phyloP scores from a whole-genome alignment of 495 filamentous ascomycete species.

The Halenospora varia region DNA sequence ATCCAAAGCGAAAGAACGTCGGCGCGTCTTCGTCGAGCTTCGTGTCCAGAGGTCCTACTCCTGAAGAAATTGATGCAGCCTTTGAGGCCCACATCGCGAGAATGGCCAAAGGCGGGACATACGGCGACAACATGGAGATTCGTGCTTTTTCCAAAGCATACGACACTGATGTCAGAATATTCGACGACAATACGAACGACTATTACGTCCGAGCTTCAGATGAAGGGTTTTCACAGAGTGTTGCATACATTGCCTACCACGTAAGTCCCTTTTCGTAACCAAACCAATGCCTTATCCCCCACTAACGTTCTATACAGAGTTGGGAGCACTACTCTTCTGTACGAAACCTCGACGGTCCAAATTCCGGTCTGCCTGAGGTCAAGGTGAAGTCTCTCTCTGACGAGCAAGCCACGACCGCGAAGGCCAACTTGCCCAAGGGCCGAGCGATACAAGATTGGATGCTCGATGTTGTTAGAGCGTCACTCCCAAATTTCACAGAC shows the following conservation, averaged over 20 bases:
- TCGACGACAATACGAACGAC: conserved; percentile 37
- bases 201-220: conserved; percentile 42
- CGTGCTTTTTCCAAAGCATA: conserved; percentile 62
- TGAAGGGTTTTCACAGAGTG: conserved; percentile 32
- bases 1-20: conserved; percentile 57
- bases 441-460: conserved; percentile 53
- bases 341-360: conserved; percentile 55
- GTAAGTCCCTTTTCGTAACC: conserved; percentile 54
- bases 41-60: conserved; percentile 34
- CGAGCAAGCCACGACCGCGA: conserved; percentile 20
- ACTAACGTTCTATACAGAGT: conserved; percentile 31
- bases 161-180: conserved; percentile 62
- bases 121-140: conserved; percentile 71
- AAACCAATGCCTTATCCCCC: neutral
- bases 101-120: conserved; percentile 61
- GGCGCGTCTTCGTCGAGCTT: conserved; percentile 34
- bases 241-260: conserved; percentile 67
- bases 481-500: conserved; percentile 51
- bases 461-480: conserved; percentile 54
- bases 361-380: conserved; percentile 51
- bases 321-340: conserved; percentile 79
- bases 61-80: conserved; percentile 54
- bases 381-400: conserved; percentile 23
- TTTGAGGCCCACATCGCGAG: conserved; percentile 58
- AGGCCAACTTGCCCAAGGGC: conserved; percentile 24